phyloP scores from a whole-genome alignment of 768 basidiomycete species.

The Boletus sp. region DNA sequence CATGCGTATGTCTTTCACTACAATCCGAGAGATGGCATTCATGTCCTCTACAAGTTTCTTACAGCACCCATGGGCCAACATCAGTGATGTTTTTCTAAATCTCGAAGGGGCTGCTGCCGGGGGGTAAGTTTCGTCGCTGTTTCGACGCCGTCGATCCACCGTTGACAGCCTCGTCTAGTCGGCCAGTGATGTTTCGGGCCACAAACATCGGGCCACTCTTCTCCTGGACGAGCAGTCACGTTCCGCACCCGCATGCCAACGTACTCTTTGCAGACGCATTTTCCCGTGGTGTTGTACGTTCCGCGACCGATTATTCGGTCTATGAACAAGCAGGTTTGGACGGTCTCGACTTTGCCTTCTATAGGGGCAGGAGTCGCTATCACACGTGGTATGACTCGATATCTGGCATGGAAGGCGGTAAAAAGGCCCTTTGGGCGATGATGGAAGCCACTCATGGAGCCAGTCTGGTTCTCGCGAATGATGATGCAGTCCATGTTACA shows the following conservation, averaged over 20 bases:
- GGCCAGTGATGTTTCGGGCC: conserved; percentile 72
- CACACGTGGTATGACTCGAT: conserved; percentile 75
- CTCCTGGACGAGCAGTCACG: conserved; percentile 44
- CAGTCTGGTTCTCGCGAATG: conserved; percentile 52
- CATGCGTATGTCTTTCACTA: conserved; percentile 44
- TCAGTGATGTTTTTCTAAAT: conserved; percentile 69
- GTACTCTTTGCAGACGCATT: conserved; percentile 70
- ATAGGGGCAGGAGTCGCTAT: conserved; percentile 67
- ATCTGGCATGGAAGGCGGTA: conserved; percentile 50
- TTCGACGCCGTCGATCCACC: not conserved
- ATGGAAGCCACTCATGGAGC: conserved; percentile 62
- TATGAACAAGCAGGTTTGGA: conserved; percentile 57
- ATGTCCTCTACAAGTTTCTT: conserved; percentile 47
- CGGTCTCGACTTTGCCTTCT: conserved; percentile 79
- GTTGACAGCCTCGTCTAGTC: conserved; percentile 38
- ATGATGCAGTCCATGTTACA: conserved; percentile 28
- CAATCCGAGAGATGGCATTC: not conserved
- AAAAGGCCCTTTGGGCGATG: conserved; percentile 71
- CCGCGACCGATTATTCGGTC: conserved; percentile 70
- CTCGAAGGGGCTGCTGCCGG: conserved; percentile 80
- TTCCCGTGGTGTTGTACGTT: conserved; percentile 58
- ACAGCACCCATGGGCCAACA: conserved; percentile 69
- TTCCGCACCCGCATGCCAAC: conserved; percentile 70
- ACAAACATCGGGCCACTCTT: conserved; percentile 56
- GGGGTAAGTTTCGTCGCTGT: conserved; percentile 44